Evolutionary conservation across 768 basidiomycete genomes (phyloP), one percentile per base, ranked within the genome.

Genomic region (Leucosporidium yakuticum): DNA sequence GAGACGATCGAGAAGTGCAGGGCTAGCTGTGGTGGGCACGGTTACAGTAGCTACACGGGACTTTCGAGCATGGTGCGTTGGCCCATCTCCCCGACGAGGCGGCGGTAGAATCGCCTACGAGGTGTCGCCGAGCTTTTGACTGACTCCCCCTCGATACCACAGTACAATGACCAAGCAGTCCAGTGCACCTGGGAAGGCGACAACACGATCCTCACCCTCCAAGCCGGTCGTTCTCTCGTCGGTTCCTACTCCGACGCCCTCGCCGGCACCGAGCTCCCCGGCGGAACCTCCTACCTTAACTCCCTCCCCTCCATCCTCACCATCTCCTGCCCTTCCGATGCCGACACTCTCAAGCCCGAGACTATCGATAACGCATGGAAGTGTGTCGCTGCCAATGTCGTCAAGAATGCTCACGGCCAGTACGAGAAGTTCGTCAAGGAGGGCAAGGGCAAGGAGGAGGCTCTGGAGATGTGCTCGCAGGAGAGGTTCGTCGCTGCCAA

Each of bases 171-270:
- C 72, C 80, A 80, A 68, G 80, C 80, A 12, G 80, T 81, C 1
- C 80, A 80, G 70, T 75, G 79, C 60, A 80, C 79, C 0, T 81
- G 80, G 81, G 81, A 81, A 63, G 81, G 80, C 67, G 80, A 81
- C 73, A 81, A 79, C 57, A 70, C 70, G 14, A 72, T 69, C 57
- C 69, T 74, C 23, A 68, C 74, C 17, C 75, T 76, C 27, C 75
- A 76, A 60, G 60, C 72, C 17, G 75, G 75, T 27, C 71, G 75
- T 5, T 63, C 69, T 17, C 64, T 73, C 39, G 72, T 69, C 34
- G 61, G 66, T 34, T 60, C 70, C 62, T 75, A 77, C 66, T 23
- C 44, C 19, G 80, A 78, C 55, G 79, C 80, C 1, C 47, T 76
- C 56, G 77, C 77, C 55, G 79, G 79, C 39, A 79, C 77, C 63